Evolutionary conservation across 192 early-diverging fungal genomes (phyloP).

Genomic region (Backusella psychrophila): DNA sequence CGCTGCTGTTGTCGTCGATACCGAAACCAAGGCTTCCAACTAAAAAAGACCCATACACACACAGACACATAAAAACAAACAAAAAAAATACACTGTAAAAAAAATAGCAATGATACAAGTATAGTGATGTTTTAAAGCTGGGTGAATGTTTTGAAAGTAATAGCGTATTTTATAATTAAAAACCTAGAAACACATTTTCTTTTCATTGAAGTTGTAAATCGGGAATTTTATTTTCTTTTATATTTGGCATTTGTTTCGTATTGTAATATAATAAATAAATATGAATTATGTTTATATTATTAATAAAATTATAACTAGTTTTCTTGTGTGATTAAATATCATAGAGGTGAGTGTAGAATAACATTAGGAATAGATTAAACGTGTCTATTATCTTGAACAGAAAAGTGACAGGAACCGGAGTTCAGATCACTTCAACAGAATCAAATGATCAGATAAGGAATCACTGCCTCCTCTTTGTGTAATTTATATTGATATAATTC

Average conservation of each 20-base stretch:
- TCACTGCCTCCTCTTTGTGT: too few species aligned
- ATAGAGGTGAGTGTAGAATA: too few species aligned
- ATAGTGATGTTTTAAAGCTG: constrained; percentile 2
- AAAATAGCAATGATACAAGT: background rate
- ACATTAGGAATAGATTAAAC: too few species aligned
- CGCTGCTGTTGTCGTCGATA: constrained; percentile 16
- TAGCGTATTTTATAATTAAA: constrained; percentile 7
- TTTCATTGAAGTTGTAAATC: constrained; percentile 2
- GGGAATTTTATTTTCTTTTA: background rate
- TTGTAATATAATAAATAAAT: background rate
- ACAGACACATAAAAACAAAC: background rate
- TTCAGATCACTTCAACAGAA: background rate
- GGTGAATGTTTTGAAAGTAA: constrained; percentile 4
- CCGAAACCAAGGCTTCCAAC: constrained; percentile 11
- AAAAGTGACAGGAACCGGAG: background rate
- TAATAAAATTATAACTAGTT: background rate
- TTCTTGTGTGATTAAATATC: too few species aligned
- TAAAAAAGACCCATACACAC: background rate
- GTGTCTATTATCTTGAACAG: background rate
- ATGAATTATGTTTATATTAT: background rate
- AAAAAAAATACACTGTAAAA: background rate
- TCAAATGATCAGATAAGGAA: background rate
- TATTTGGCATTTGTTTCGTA: background rate
- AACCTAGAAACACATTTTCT: constrained; percentile 4
- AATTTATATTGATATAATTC: too few species aligned